Evolutionary conservation across 2,329 filamentous ascomycete species (phyloP).

Genomic region (Fusarium neocosmosporiellum): DNA sequence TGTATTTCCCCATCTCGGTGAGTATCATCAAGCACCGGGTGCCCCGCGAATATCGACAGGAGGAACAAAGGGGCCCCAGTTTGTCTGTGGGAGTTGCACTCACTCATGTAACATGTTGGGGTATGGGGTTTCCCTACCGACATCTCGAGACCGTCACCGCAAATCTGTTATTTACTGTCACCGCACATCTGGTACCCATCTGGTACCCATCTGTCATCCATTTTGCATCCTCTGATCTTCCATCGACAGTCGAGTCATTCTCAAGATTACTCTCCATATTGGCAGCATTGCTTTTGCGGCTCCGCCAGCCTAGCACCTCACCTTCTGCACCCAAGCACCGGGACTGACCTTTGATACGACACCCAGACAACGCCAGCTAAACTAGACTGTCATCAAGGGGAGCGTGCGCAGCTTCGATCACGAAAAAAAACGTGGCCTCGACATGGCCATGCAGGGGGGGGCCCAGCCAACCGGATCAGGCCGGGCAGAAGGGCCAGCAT

Average conservation of each 20-base stretch:
- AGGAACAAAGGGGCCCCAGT: background rate
- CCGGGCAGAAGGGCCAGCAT: slow-evolving; percentile 11
- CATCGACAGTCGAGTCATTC: background rate
- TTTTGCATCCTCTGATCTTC: background rate
- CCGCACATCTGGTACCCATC: no score
- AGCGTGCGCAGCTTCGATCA: background rate
- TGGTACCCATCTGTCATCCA: no score
- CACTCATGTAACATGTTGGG: background rate
- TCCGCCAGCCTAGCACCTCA: slow-evolving; percentile 11
- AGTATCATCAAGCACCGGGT: background rate
- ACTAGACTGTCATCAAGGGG: slow-evolving; percentile 3
- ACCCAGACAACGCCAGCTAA: background rate
- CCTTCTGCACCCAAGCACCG: background rate
- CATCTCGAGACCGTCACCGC: background rate
- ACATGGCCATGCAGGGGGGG: background rate
- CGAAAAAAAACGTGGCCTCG: slow-evolving; percentile 16
- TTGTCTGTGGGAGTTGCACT: background rate
- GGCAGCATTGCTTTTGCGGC: slow-evolving; percentile 19
- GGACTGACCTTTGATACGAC: background rate
- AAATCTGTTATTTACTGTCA: background rate
- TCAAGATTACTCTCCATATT: background rate
- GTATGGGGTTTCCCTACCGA: background rate
- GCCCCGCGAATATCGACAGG: background rate
- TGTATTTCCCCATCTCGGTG: background rate
- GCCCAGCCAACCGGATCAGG: background rate